Base-by-base conservation (phyloP, 441 rosid species). In the Macaranga tanarius region DNA sequence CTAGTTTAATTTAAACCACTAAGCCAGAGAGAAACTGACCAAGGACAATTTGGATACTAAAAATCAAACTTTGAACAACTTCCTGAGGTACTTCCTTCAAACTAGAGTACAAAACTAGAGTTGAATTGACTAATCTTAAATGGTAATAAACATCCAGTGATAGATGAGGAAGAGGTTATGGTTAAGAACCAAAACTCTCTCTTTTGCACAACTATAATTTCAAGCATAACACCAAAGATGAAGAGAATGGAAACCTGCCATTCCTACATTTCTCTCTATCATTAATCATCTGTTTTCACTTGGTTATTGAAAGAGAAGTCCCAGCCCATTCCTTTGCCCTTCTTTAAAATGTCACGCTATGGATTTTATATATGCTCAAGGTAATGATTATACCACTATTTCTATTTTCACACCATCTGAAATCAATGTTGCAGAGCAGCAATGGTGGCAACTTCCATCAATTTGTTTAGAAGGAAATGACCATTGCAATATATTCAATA, bases 351-450 rank as follows among this genome's bases (percentile, higher is more conserved):
- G 34, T 56, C 45, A 44, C n/a, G 7, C 15, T 23, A 28, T 60
- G 38, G 62, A 40, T 62, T 52, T 12, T 23, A 40, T 54, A 62
- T 51, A 52, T 40, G 22, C n/a, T 23, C 25, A 62, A 12, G 42
- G 23, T 63, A 23, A 34, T 2, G 7, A 10, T 54, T 50, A 13
- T 62, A 19, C 20, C 38, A 40, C 31, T 6, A 12, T n/a, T 25
- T 19, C 45, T 59, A 22, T 26, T 65, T 38, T 31, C 38, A 3
- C 13, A 20, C 58, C 20, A 19, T 17, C 42, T 20, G 12, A 47
- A 74, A 68, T 28, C 65, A 51, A 72, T 50, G 23, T 54, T 44
- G 23, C 48, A 68, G 57, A 64, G 75, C 73, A 68, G 67, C 28
- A 70, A 10, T n/a, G 66, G 59, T 51, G 64, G 61, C 67, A 26